Evolutionary conservation across 148 eudicot genomes (phyloP).

Genomic region (Spergularia marina): DNA sequence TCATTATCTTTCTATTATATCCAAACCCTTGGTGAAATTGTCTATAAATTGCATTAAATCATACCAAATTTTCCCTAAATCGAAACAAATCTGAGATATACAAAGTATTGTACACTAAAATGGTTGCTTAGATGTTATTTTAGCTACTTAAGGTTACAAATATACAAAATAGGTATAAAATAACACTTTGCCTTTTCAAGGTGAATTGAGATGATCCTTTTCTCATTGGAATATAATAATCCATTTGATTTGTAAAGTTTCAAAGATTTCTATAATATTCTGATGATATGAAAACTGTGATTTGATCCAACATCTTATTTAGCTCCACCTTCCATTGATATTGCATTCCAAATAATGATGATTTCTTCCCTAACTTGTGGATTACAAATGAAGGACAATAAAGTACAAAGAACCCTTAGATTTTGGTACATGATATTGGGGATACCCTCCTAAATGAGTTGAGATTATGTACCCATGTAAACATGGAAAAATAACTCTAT

Average conservation of each 20-base stretch:
- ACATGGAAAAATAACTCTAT: too few relatives aligned
- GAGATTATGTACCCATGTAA: too few relatives aligned
- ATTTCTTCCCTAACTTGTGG: neutral
- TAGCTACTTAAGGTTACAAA: too few relatives aligned
- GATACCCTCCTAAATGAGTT: too few relatives aligned
- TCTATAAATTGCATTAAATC: constrained; percentile 21
- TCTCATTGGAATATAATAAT: constrained; percentile 19
- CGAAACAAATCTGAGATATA: constrained; percentile 11
- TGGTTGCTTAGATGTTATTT: too few relatives aligned
- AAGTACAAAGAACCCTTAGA: too few relatives aligned
- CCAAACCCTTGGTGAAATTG: constrained; percentile 1
- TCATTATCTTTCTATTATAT: neutral
- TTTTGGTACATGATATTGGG: too few relatives aligned
- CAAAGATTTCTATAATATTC: constrained; percentile 20
- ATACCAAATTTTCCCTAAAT: constrained; percentile 8
- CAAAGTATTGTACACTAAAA: neutral
- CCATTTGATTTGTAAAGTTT: neutral
- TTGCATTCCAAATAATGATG: neutral
- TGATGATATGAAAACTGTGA: neutral
- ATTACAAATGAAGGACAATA: too few relatives aligned
- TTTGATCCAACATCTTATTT: constrained; percentile 16
- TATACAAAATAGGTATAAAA: too few relatives aligned
- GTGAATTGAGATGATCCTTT: constrained; percentile 2
- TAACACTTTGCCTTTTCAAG: neutral
- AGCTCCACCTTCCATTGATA: neutral